Percentiles rank a stretch among this genome's conserved stretches.
phyloP scores from a whole-genome alignment of 192 early-diverging fungal genomes.

The Coemansia sp. region DNA sequence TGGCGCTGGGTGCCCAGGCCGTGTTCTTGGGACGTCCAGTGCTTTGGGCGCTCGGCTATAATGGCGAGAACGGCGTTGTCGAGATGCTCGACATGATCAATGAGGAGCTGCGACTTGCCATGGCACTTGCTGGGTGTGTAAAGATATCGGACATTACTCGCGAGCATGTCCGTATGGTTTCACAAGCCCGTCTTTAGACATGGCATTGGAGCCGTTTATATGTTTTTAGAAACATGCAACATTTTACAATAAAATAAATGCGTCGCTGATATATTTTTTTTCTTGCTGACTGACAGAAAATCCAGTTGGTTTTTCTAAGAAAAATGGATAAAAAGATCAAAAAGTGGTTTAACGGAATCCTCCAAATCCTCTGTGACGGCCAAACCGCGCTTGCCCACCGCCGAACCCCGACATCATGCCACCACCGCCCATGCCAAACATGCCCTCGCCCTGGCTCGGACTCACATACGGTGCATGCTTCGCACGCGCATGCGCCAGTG shows the following conservation, averaged over 20 bases:
- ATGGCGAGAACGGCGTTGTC: constrained; percentile 88
- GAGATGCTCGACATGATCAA: constrained; percentile 73
- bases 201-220: background rate
- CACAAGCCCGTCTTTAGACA: constrained; percentile 4
- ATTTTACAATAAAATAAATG: no score
- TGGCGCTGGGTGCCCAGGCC: constrained; percentile 89
- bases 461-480: constrained; percentile 31
- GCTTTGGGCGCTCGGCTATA: constrained; percentile 77
- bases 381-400: constrained; percentile 9
- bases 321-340: background rate
- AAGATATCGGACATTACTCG: constrained; percentile 24
- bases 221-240: no score
- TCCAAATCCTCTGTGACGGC: constrained; percentile 28
- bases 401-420: constrained; percentile 30
- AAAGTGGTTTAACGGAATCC: constrained; percentile 16
- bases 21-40: constrained; percentile 58
- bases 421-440: constrained; percentile 26
- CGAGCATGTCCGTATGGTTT: constrained; percentile 18
- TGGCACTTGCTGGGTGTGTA: constrained; percentile 67
- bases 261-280: no score
- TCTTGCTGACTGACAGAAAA: no score
- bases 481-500: constrained; percentile 23
- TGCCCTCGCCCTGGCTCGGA: constrained; percentile 22
- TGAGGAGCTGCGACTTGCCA: constrained; percentile 82
- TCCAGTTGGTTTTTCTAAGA: no score